These are phyloP conservation scores for Pyricularia grisea DNA, from an alignment of 2,329 filamentous ascomycete species.

Conservation along the genomic window DNA sequence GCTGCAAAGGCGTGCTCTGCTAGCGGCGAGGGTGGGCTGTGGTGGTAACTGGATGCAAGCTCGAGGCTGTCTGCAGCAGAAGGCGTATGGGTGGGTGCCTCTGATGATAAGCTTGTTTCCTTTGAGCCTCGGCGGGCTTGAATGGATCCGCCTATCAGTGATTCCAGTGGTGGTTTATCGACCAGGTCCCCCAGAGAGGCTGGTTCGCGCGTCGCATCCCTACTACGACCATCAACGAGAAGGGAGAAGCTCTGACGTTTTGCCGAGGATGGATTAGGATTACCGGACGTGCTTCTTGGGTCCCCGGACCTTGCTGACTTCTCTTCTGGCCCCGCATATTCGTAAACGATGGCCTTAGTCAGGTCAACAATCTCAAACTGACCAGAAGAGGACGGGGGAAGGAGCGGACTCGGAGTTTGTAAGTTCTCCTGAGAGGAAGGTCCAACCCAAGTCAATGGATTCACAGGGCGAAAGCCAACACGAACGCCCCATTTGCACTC, in stretches of 20 bases:
- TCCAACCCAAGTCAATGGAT: neutral
- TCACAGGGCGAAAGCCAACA: conserved; percentile 3
- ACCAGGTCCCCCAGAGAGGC: neutral
- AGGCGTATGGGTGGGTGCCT: neutral
- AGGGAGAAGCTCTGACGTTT: neutral
- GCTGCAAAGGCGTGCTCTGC: neutral
- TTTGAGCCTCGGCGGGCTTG: neutral
- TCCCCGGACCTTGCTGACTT: neutral
- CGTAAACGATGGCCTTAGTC: neutral
- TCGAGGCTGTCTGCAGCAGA: neutral
- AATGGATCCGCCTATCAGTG: neutral
- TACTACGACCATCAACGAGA: neutral
- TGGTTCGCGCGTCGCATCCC: neutral
- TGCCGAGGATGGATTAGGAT: neutral
- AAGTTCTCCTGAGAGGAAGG: neutral
- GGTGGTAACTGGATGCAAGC: neutral
- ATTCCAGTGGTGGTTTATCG: neutral
- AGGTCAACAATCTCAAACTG: neutral
- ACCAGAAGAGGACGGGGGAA: neutral
- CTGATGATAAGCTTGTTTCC: neutral
- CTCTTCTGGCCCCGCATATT: neutral
- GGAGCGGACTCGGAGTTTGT: neutral
- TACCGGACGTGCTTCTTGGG: neutral
- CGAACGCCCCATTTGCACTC: conserved; percentile 4
- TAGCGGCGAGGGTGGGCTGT: neutral